A percentile compares a stretch with the other conserved stretches of the same genome.
These are phyloP conservation scores for Cyberlindnera japonica DNA, from an alignment of 805 yeast species.

Conservation along the genomic window DNA sequence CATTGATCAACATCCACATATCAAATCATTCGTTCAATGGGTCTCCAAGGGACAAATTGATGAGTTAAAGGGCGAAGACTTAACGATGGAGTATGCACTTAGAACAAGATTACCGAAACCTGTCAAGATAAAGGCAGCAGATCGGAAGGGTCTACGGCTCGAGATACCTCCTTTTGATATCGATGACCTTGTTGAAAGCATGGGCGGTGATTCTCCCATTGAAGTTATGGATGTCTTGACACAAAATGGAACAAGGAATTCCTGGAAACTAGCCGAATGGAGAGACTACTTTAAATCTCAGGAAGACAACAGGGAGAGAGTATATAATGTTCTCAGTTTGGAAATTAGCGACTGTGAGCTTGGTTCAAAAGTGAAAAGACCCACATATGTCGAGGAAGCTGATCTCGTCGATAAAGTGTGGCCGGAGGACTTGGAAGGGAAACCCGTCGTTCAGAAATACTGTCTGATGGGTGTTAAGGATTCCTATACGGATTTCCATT, in stretches of 20 bases:
- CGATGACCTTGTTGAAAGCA: conserved; percentile 47
- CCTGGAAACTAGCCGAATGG: conserved; percentile 74
- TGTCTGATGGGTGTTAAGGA: conserved; percentile 81
- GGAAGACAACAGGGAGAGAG: conserved; percentile 49
- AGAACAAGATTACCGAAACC: conserved; percentile 39
- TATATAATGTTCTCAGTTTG: conserved; percentile 75
- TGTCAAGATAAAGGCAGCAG: conserved; percentile 36
- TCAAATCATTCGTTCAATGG: conserved; percentile 26
- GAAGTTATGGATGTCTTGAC: conserved; percentile 90
- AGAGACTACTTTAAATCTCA: conserved; percentile 57
- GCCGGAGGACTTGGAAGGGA: conserved; percentile 32
- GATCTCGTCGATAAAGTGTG: conserved; percentile 73
- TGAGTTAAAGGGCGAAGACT: conserved; percentile 30
- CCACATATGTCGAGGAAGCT: conserved; percentile 56
- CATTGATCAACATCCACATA: conserved; percentile 50
- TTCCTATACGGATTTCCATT: conserved; percentile 85
- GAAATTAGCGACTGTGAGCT: conserved; percentile 62
- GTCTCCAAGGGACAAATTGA: too few relatives aligned
- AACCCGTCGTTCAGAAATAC: conserved; percentile 69
- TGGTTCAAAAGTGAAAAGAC: conserved; percentile 52
- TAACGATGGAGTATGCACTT: conserved; percentile 35
- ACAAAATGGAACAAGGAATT: conserved; percentile 52
- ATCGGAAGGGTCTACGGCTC: conserved; percentile 40
- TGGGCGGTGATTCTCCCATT: conserved; percentile 61
- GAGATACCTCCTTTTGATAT: conserved; percentile 59